A percentile compares a stretch with the other conserved stretches of the same genome.
Conservation (phyloP, 2,329 filamentous ascomycete genomes). For the Colletotrichum chlorophyti region DNA sequence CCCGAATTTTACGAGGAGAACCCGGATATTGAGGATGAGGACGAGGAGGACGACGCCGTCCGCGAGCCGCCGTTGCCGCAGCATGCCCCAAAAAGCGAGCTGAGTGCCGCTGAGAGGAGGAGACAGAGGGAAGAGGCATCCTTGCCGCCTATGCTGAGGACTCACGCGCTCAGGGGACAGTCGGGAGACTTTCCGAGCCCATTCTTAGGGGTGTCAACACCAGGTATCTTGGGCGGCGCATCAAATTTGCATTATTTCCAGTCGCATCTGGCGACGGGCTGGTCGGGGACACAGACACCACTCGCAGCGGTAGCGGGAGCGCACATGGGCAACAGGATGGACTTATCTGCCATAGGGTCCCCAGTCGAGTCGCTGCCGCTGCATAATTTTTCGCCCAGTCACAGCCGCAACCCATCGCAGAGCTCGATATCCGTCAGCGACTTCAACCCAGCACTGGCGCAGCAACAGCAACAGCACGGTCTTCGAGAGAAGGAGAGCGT, state of each 20-base stretch:
- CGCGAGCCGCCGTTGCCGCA: slow-evolving; percentile 36
- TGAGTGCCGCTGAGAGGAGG: slow-evolving; percentile 30
- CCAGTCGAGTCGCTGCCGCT: slow-evolving; percentile 16
- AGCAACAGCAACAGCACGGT: slow-evolving; percentile 1
- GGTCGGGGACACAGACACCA: slow-evolving; percentile 80
- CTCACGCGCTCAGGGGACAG: slow-evolving; percentile 35
- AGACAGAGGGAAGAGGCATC: slow-evolving; percentile 23
- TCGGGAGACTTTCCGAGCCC: slow-evolving; percentile 56
- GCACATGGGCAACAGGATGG: slow-evolving; percentile 41
- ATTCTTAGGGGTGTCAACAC: slow-evolving; percentile 66
- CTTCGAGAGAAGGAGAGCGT: slow-evolving; percentile 68
- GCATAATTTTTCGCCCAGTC: slow-evolving; percentile 37
- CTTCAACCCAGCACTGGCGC: slow-evolving; percentile 33
- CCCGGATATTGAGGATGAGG: slow-evolving; percentile 59
- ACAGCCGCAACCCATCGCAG: slow-evolving; percentile 53
- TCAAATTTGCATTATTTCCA: slow-evolving; percentile 86
- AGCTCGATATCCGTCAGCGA: slow-evolving; percentile 55
- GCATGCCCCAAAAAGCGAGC: slow-evolving; percentile 23
- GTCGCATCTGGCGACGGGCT: slow-evolving; percentile 72
- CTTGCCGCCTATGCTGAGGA: slow-evolving; percentile 48
- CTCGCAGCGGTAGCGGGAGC: slow-evolving; percentile 81
- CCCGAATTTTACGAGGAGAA: slow-evolving; percentile 95
- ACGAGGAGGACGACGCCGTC: slow-evolving; percentile 45
- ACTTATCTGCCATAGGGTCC: slow-evolving; percentile 18
- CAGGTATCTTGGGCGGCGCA: slow-evolving; percentile 73